Base-by-base conservation (phyloP, 495 filamentous ascomycete genomes). In the Tetracladium setigerum region DNA sequence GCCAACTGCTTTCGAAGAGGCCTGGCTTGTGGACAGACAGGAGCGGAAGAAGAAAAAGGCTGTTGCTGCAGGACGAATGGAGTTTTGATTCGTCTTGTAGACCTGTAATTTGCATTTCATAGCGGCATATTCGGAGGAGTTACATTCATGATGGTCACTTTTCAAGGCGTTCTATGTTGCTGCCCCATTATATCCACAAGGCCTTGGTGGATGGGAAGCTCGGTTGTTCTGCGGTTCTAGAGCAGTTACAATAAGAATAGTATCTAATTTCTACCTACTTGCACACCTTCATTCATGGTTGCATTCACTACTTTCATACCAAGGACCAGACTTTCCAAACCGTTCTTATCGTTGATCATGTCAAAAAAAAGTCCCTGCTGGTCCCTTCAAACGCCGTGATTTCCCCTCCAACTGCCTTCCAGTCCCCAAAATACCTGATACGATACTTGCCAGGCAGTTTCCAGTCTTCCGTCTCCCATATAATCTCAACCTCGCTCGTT, bases 401-500 rank as follows among this genome's bases (percentile, higher is more conserved):
- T 15, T 56, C 64, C n/a, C 89, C 90, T 9, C 67, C 61, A 18
- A 82, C 48, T 13, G 69, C 67, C 73, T 89, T 96, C 18, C 79
- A 74, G 64, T 95, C 87, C 0, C 91, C 91, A 67, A 79, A 92
- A 57, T 97, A 97, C 66, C 74, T 75, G 45, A 97, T 66, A 22
- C 90, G 72, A 69, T 95, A 96, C 54, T 70, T 70, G 9, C 86
- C 88, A 58, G 71, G 62, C 42, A 71, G 61, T 4, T 66, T 61
- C 40, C 65, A 66, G 39, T 78, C 74, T 55, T 79, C 82, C 41
- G 83, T 83, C 63, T 90, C 80, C 91, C 91, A 97, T 36, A 71
- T 71, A 40, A 95, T 69, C 8, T 71, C 78, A 24, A 87, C 92
- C 62, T 91, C 80, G 58, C 89, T 95, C 27, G 82, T 81, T 0